Base-by-base conservation (phyloP, 148 eudicot species). In the Arctostaphylos glauca region DNA sequence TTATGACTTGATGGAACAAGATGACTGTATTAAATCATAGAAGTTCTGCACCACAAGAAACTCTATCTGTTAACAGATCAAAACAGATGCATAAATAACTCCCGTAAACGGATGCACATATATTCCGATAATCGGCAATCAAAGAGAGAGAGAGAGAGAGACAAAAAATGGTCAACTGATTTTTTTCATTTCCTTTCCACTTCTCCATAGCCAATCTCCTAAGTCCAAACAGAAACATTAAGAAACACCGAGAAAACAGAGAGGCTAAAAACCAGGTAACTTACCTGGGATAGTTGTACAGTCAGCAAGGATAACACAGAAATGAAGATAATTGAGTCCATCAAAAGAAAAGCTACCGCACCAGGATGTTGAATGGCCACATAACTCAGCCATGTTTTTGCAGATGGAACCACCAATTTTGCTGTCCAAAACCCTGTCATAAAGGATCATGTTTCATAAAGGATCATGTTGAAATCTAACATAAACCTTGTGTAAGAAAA, bases 391-490 rank as follows among this genome's bases (percentile, higher is more conserved):
- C 98, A 93, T 44, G 88, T 84, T 86, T 92, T 95, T 75, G 81
- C 88, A 46, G 82, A 80, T 81, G 90, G 84, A 80, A 87, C 64
- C 54, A 86, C 55, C 55, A 91, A 92, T 78, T 83, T 64, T 21
- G 87, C 92, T 77, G 91, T 89, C 92, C 93, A 90, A 77, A 94
- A 86, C 87, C 99, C 99, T 96, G 92, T 70, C 78, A 81, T 53
- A 84, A 52, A 9, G 50, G 16, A 67, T 81, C 80, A 84, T 52
- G 52, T 31, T 53, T 70, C 78, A 81, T 53, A 84, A 52, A 9
- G 50, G 16, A 67, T 81, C 80, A 84, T 52, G 52, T 31, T 53
- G 76, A 67, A 78, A 85, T 23, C 58, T 79, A 80, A 23, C 56
- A 10, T 12, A 44, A 43, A 81, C 67, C 6, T 55, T 5, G 43